Evolutionary conservation across 441 rosid species (phyloP), one percentile per base, ranked within the genome.

Genomic region (Adansonia madagascariensis): DNA sequence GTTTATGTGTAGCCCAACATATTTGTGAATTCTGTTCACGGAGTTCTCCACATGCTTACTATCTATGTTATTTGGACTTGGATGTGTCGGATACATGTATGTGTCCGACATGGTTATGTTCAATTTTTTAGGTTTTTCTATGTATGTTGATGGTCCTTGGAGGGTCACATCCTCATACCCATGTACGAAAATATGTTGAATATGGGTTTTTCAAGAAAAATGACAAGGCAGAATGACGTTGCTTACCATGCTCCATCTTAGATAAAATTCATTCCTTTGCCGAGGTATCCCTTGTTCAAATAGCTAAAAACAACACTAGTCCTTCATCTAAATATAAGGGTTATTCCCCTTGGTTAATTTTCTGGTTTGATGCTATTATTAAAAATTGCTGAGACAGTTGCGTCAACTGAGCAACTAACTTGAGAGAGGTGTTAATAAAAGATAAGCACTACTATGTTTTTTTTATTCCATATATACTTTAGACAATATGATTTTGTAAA

Each of bases 31-130:
- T 27, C 27, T 65, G 43, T 43, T 43, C 52, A n/a, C 3, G 50
- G 14, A 65, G 70, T 65, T 61, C 22, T 65, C 41, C 14, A 65
- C 49, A 65, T 41, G 24, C 49, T 41, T 65, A 39, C 41, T n/a
- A 3, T 0, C 14, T 10, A 14, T 27, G 35, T 27, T 27, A 27
- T 3, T 27, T 3, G 35, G 35, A 27, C 35, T 27, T 27, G 2
- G 35, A 27, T 27, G 35, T 27, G 35, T 27, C 35, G 35, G 35
- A 27, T 27, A 27, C 1, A 27, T 27, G 2, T 27, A 27, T 27
- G 35, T 27, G 35, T 27, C 35, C 35, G 35, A 27, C 35, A 27
- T 27, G 35, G 35, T 27, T 27, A 27, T 27, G 2, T 27, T 27
- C 35, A 27, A 27, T 0, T 27, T 27, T 27, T 27, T 27, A 27